These are phyloP conservation scores for Amanita fuliginea DNA, from an alignment of 768 basidiomycete genomes.

Conservation along the genomic window DNA sequence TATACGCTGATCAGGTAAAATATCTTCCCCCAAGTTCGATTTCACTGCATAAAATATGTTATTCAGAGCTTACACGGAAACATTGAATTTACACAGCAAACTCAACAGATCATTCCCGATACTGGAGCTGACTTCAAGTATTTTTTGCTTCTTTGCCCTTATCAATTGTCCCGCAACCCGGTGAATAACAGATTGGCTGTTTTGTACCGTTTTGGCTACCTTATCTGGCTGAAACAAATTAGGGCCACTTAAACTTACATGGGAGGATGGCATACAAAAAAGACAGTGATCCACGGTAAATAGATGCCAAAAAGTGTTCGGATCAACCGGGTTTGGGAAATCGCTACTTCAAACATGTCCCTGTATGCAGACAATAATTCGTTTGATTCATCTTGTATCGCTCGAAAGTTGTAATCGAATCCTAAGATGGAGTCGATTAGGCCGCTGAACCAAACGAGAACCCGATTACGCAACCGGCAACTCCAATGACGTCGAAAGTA, in stretches of 20 bases:
- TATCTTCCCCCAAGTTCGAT: slow-evolving; percentile 66
- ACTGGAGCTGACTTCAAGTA: slow-evolving; percentile 47
- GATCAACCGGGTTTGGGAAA: slow-evolving; percentile 42
- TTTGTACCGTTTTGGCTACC: slow-evolving; percentile 34
- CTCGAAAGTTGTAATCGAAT: slow-evolving; percentile 81
- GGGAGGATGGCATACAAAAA: slow-evolving; percentile 39
- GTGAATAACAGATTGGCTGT: slow-evolving; percentile 51
- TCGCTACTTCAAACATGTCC: slow-evolving; percentile 72
- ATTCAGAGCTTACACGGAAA: background rate
- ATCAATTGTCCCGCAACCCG: slow-evolving; percentile 68
- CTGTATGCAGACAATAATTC: slow-evolving; percentile 72
- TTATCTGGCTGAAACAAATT: slow-evolving; percentile 39
- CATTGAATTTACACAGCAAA: slow-evolving; percentile 48
- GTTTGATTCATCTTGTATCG: slow-evolving; percentile 70
- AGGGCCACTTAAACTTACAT: background rate
- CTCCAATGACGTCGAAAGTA: slow-evolving; percentile 85
- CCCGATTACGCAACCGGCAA: slow-evolving; percentile 47
- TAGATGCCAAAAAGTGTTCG: slow-evolving; percentile 44
- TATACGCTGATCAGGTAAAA: slow-evolving; percentile 59
- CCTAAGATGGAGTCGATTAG: slow-evolving; percentile 26
- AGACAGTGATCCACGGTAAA: slow-evolving; percentile 37
- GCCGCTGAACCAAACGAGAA: background rate
- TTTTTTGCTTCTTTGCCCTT: slow-evolving; percentile 67
- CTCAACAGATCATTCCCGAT: slow-evolving; percentile 69
- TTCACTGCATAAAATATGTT: slow-evolving; percentile 42